Evolutionary conservation across 805 yeast genomes (phyloP).

Genomic region (Wickerhamiella azymoides): DNA sequence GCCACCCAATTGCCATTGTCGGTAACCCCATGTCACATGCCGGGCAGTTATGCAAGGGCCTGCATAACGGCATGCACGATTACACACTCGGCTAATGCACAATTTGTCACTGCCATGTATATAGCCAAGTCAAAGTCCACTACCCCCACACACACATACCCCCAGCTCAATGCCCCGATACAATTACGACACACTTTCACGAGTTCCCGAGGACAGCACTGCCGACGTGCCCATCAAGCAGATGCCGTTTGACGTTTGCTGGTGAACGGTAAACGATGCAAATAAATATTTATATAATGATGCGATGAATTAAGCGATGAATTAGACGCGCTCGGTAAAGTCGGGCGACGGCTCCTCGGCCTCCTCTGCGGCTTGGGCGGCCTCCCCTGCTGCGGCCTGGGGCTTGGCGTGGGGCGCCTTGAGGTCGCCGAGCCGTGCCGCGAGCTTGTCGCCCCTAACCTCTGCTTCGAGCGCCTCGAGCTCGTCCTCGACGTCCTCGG

Average conservation of each 20-base stretch:
- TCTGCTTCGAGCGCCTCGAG: slow-evolving; percentile 26
- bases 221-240: neutral
- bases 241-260: neutral
- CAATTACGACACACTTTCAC: neutral
- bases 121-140: too few relatives aligned
- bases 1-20: too few relatives aligned
- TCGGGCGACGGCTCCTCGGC: neutral
- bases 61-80: neutral
- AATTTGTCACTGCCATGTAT: neutral
- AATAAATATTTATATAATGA: neutral
- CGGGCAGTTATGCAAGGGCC: neutral
- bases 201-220: neutral
- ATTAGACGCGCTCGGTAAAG: neutral
- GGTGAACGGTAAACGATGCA: neutral
- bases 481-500: slow-evolving; percentile 31
- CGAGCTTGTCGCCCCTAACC: slow-evolving; percentile 11
- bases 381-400: slow-evolving; percentile 3
- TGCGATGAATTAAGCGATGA: neutral
- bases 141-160: too few relatives aligned
- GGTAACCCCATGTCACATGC: neutral
- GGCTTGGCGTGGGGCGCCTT: slow-evolving; percentile 1
- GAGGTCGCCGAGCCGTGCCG: neutral
- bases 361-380: too few relatives aligned
- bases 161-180: neutral
- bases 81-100: neutral